phyloP scores from a whole-genome alignment of 2,329 filamentous ascomycete species.

The Atkinsonella hypoxylon region DNA sequence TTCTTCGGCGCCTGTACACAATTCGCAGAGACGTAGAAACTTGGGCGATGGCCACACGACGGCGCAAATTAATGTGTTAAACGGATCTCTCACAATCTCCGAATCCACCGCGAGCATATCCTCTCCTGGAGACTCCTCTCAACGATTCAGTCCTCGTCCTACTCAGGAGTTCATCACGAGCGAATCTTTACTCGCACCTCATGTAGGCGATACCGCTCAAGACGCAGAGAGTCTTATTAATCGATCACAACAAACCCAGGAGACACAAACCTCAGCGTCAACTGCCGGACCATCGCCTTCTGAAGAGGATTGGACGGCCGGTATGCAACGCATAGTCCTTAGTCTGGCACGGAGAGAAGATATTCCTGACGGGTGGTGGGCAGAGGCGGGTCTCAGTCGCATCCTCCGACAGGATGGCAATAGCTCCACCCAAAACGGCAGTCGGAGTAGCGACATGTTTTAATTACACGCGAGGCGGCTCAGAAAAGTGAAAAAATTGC shows the following conservation, averaged over 20 bases:
- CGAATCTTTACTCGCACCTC: not conserved
- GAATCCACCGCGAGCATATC: conserved; percentile 3
- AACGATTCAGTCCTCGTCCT: not conserved
- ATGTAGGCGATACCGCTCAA: not conserved
- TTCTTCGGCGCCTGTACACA: not conserved
- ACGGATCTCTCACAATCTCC: conserved; percentile 4
- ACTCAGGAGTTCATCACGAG: not conserved
- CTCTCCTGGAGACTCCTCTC: not conserved
- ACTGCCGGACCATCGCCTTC: conserved; percentile 9
- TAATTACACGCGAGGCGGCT: not conserved
- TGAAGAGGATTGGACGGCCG: conserved; percentile 32
- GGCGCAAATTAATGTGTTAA: conserved; percentile 1
- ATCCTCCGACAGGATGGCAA: conserved; percentile 29
- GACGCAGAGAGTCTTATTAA: not conserved
- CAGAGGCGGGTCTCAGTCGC: conserved; percentile 53
- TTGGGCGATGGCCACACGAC: not conserved
- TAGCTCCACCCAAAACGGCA: not conserved
- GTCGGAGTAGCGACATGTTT: not conserved
- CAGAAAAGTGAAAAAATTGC: no score
- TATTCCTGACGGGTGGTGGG: conserved; percentile 77
- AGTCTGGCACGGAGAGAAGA: conserved; percentile 59
- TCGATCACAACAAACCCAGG: not conserved
- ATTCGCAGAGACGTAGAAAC: not conserved
- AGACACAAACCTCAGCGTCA: not conserved
- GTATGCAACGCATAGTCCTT: conserved; percentile 62